phyloP scores from a whole-genome alignment of 768 basidiomycete species.

The Clavulina sp. region DNA sequence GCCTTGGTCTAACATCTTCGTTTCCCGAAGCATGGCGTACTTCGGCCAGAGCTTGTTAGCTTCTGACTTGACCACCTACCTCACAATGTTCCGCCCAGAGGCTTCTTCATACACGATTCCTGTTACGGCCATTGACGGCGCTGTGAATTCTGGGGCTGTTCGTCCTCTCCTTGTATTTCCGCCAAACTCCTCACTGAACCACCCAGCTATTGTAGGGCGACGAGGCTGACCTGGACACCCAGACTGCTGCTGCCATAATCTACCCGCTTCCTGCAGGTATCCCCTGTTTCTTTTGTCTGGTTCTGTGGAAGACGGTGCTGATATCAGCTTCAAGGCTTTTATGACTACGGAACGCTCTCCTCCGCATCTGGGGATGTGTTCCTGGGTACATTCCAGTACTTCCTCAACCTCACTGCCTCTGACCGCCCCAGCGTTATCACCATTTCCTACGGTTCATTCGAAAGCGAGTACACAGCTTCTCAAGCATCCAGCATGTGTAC shows the following conservation, averaged over 20 bases:
- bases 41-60: not conserved
- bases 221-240: not conserved
- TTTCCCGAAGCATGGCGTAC: no score
- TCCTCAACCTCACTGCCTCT: not conserved
- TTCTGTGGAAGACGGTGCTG: no score
- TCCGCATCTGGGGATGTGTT: not conserved
- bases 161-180: not conserved
- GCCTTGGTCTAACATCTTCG: no score
- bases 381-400: not conserved
- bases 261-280: no score
- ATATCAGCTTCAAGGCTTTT: not conserved
- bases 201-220: not conserved
- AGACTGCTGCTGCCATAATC: no score
- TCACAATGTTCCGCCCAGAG: not conserved
- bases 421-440: not conserved
- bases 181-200: not conserved
- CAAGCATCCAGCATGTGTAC: not conserved
- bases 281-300: no score
- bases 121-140: not conserved
- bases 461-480: not conserved
- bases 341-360: not conserved
- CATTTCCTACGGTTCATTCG: not conserved
- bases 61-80: not conserved
- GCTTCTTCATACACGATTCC: not conserved
- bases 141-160: not conserved